Percentiles rank a stretch among this genome's conserved stretches.
These are phyloP conservation scores for Elymus sibiricus DNA, from an alignment of 176 grass and related monocot genomes.

Conservation along the genomic window DNA sequence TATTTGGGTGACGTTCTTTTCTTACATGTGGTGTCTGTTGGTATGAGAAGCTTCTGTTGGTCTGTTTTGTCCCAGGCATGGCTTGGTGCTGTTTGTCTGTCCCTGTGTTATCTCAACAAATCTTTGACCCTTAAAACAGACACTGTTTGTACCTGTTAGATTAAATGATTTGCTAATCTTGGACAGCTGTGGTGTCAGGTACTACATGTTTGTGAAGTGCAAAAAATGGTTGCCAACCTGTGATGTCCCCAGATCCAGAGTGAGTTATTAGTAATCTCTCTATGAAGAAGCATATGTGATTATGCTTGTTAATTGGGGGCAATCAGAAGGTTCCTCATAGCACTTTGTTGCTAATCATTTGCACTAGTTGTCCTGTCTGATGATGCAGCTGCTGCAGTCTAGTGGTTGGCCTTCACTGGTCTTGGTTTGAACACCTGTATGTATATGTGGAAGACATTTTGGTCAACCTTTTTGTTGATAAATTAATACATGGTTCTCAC, in stretches of 20 bases:
- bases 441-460: neutral
- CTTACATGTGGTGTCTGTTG: constrained; percentile 34
- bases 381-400: no score
- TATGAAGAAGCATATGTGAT: no score
- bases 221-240: constrained; percentile 29
- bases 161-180: constrained; percentile 9
- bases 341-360: neutral
- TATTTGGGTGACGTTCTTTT: neutral
- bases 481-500: no score
- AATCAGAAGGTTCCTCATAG: no score
- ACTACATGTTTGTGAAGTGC: neutral
- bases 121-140: constrained; percentile 30
- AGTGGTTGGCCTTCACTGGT: no score
- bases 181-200: constrained; percentile 24
- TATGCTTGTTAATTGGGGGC: no score
- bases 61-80: constrained; percentile 23
- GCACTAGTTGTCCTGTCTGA: no score
- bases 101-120: constrained; percentile 23
- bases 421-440: no score
- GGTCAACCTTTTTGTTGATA: no score
- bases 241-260: constrained; percentile 19
- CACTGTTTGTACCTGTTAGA: neutral
- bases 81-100: constrained; percentile 40
- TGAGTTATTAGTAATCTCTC: no score
- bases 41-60: constrained; percentile 17